Evolutionary conservation across 176 grass and related monocot genomes (phyloP).

Genomic region (Stipa capillata): DNA sequence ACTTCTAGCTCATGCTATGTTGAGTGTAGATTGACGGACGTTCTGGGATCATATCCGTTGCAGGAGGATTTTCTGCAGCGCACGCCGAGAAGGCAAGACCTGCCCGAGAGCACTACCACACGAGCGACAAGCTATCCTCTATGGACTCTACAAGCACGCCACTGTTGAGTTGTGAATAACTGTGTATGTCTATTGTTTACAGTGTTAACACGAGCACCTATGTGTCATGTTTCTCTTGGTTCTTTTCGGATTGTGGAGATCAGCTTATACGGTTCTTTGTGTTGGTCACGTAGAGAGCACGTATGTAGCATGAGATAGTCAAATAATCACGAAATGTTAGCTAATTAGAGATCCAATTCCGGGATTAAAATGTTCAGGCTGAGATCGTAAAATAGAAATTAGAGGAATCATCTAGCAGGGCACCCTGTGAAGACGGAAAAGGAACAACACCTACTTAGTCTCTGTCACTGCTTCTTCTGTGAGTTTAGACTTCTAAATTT

Average conservation of each 20-base stretch:
- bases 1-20: neutral
- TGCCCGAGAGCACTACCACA: constrained; percentile 51
- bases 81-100: constrained; percentile 54
- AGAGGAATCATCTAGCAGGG: neutral
- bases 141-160: constrained; percentile 81
- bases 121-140: constrained; percentile 61
- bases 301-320: neutral
- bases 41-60: neutral
- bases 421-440: neutral
- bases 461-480: neutral
- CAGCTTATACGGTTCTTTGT: neutral
- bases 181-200: constrained; percentile 37
- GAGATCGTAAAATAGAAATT: too few species aligned
- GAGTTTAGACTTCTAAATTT: neutral
- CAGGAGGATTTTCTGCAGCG: constrained; percentile 67
- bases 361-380: neutral
- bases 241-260: neutral
- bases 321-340: neutral
- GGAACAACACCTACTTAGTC: neutral
- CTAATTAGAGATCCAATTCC: neutral
- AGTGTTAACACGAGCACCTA: neutral
- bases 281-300: neutral
- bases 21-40: neutral
- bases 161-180: constrained; percentile 51
- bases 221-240: neutral